Base-by-base conservation (phyloP, 306 rosid genomes). In the Phaseolus lunatus region DNA sequence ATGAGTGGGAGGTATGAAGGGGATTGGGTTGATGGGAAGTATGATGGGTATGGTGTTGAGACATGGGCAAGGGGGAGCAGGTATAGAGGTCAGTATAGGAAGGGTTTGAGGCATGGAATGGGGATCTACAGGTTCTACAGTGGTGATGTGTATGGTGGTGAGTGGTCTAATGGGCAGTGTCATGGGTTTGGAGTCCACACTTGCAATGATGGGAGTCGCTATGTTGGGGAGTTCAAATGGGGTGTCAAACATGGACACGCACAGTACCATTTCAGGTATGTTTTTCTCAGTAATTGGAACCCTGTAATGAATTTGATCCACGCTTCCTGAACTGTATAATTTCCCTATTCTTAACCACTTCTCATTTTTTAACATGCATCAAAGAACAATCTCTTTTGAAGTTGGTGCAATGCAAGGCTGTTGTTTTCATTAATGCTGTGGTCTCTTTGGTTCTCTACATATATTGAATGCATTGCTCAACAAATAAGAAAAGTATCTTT, bases 31-130 rank as follows among this genome's bases (percentile, higher is more conserved):
- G 96, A 89, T 77, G 97, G 90, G 57, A 90, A 87, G 78, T 92
- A 92, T 76, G 97, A 92, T 78, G 98, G 98, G 0, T 89, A 66
- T 81, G 98, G 98, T 7, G 97, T 95, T 61, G 98, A 95, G 83
- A 92, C 98, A 8, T 92, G 98, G 98, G 93, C 97, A 0, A 88
- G 88, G 78, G 98, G 98, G 10, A 90, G 97, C 82, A 76, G 97
- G 67, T 95, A 92, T 10, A 83, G 93, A 0, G 98, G 98, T 35
- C 91, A 88, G 61, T 95, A 92, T 77, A 82, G 91, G 76, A 87
- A 87, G 45, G 98, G 98, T 4, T 84, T 95, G 71, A 85, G 98
- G 82, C 90, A 95, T 86, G 98, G 98, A 18, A 79, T 89, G 45
- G 98, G 98, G 66, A 83, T 92, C 4, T 95, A 95, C 74, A 86